phyloP scores from a whole-genome alignment of 129 eudicot species.

The Rutidosis leptorrhynchoides region DNA sequence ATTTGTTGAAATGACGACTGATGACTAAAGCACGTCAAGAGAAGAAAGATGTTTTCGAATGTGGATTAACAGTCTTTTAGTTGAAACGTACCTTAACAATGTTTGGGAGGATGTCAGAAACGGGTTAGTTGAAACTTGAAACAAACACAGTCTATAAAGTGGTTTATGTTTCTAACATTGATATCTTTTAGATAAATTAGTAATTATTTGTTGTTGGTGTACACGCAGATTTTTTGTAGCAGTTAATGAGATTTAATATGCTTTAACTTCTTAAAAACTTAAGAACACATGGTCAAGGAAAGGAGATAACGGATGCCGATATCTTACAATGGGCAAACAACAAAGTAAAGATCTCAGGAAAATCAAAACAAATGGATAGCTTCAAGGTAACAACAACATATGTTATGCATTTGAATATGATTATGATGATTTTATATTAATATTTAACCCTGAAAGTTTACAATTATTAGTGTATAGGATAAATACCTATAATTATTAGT shows the following conservation, averaged over 20 bases:
- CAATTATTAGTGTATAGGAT: too few species aligned
- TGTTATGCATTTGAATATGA: too few species aligned
- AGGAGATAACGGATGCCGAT: too few species aligned
- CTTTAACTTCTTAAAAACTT: conserved; percentile 74
- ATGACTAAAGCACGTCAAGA: conserved; percentile 65
- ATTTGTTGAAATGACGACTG: conserved; percentile 55
- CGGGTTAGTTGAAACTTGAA: conserved; percentile 44
- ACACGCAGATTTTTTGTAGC: conserved; percentile 80
- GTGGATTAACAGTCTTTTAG: conserved; percentile 85
- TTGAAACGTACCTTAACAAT: conserved; percentile 59
- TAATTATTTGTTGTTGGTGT: conserved; percentile 11
- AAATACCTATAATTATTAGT: too few species aligned
- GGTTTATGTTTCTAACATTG: conserved; percentile 15
- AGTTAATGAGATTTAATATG: conserved; percentile 80
- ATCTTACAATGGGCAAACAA: too few species aligned
- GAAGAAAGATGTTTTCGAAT: conserved; percentile 76
- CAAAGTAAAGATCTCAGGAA: too few species aligned
- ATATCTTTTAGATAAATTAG: too few species aligned
- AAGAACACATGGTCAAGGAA: conserved; percentile 75
- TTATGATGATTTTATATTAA: too few species aligned
- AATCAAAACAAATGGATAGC: too few species aligned
- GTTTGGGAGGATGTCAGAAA: conserved; percentile 66
- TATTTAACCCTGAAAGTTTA: conserved; percentile 1
- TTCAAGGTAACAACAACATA: conserved; percentile 48
- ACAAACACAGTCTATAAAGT: neutral